A percentile compares a stretch with the other conserved stretches of the same genome.
These are phyloP conservation scores for Backusella tuberculispora DNA, from an alignment of 192 early-diverging fungal species.

Conservation along the genomic window DNA sequence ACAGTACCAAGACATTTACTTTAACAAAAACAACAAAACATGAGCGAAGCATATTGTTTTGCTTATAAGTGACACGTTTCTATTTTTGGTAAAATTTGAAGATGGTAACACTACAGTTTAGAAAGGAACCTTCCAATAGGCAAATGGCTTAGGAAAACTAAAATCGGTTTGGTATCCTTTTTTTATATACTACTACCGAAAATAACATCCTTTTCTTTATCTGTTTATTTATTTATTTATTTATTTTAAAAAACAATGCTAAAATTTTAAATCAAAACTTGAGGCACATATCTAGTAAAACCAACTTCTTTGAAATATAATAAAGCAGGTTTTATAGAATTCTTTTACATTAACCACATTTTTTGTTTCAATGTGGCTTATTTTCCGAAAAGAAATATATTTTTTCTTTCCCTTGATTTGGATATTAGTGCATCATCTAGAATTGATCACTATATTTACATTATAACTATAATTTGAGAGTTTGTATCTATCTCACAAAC, in stretches of 20 bases:
- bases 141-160: background rate
- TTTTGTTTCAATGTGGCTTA: no score
- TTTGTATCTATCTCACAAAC: no score
- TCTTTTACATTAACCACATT: no score
- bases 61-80: background rate
- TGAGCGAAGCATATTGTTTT: background rate
- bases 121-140: conserved; percentile 12
- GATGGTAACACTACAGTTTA: conserved; percentile 7
- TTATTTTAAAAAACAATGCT: background rate
- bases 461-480: no score
- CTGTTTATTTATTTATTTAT: background rate
- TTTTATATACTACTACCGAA: background rate
- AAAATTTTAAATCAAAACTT: background rate
- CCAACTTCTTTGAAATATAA: no score
- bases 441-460: no score
- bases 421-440: no score
- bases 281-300: no score
- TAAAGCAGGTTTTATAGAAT: no score
- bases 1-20: background rate
- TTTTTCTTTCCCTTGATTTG: no score
- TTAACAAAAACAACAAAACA: no score
- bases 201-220: conserved; percentile 5
- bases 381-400: no score
- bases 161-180: background rate
- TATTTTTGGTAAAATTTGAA: background rate